These are phyloP conservation scores for Syncephalastrum sp. DNA, from an alignment of 371 early-diverging fungal species.

Conservation along the genomic window DNA sequence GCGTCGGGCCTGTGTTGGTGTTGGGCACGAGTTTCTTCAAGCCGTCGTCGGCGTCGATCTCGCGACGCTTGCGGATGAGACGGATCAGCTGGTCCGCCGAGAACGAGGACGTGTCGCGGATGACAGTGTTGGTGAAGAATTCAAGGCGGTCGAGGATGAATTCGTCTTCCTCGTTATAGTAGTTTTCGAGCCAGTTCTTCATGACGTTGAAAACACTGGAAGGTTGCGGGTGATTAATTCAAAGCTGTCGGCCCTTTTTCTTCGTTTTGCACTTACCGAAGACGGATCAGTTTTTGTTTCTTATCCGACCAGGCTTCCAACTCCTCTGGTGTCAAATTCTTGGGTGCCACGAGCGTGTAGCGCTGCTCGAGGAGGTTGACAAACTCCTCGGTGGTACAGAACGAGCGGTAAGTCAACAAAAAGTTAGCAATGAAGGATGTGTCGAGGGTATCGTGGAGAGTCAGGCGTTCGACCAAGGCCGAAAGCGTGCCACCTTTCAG, in stretches of 20 bases:
- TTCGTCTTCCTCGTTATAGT: constrained; percentile 76
- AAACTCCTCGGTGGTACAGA: constrained; percentile 76
- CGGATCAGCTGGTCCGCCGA: constrained; percentile 72
- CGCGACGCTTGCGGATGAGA: constrained; percentile 66
- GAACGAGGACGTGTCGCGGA: constrained; percentile 70
- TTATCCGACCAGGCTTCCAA: constrained; percentile 79
- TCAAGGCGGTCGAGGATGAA: constrained; percentile 69
- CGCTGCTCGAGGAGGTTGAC: constrained; percentile 69
- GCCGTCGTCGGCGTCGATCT: constrained; percentile 49
- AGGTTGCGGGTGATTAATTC: background rate
- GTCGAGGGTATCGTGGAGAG: constrained; percentile 79
- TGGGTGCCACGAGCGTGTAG: constrained; percentile 73
- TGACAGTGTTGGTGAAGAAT: constrained; percentile 74
- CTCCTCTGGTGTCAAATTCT: constrained; percentile 65
- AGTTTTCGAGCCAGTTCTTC: constrained; percentile 88
- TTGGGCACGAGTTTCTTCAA: constrained; percentile 65
- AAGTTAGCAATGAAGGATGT: constrained; percentile 79
- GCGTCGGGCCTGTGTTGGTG: constrained; percentile 32
- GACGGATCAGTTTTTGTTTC: constrained; percentile 81
- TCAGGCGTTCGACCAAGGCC: constrained; percentile 86
- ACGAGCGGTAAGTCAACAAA: constrained; percentile 87
- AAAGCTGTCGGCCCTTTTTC: background rate
- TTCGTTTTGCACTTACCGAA: constrained; percentile 46
- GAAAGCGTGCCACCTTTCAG: constrained; percentile 86
- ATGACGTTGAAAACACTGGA: constrained; percentile 79